Evolutionary conservation across 2,329 filamentous ascomycete genomes (phyloP).

Genomic region (Penicillium sp.): DNA sequence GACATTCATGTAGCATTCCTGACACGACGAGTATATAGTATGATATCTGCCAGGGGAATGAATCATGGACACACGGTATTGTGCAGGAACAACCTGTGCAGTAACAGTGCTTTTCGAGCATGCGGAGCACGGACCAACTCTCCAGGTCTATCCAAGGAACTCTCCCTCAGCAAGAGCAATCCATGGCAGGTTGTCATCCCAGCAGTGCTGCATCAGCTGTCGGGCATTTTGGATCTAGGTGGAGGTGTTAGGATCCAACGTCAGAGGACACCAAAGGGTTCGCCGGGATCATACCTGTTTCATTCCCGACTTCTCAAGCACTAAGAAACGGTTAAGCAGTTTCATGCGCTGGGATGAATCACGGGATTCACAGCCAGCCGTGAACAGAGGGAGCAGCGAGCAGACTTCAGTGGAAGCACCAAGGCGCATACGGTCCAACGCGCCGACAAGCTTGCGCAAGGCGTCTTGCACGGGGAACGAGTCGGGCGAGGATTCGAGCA

Average conservation of each 20-base stretch:
- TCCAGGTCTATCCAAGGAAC: slow-evolving; percentile 37
- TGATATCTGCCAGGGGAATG: background rate
- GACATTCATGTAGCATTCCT: background rate
- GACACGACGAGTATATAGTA: background rate
- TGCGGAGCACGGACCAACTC: background rate
- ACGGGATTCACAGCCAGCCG: slow-evolving; percentile 73
- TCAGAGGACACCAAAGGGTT: background rate
- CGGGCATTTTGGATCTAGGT: slow-evolving; percentile 44
- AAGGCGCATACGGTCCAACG: slow-evolving; percentile 62
- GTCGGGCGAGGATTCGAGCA: slow-evolving; percentile 62
- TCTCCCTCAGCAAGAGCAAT: slow-evolving; percentile 43
- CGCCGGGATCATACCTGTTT: slow-evolving; percentile 61
- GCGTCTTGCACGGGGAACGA: slow-evolving; percentile 65
- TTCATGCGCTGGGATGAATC: slow-evolving; percentile 58
- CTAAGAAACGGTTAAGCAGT: slow-evolving; percentile 66
- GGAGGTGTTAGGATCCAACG: background rate
- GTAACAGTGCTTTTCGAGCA: background rate
- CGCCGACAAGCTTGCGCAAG: slow-evolving; percentile 64
- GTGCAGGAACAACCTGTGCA: background rate
- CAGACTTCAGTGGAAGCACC: slow-evolving; percentile 74
- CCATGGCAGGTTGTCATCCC: slow-evolving; percentile 42
- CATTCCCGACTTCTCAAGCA: slow-evolving; percentile 73
- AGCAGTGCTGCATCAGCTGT: slow-evolving; percentile 44
- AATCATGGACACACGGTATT: background rate
- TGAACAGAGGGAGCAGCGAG: slow-evolving; percentile 78